Evolutionary conservation across 1,284 basidiomycete species (phyloP).

Genomic region (Rhodotorula mucilaginosa): DNA sequence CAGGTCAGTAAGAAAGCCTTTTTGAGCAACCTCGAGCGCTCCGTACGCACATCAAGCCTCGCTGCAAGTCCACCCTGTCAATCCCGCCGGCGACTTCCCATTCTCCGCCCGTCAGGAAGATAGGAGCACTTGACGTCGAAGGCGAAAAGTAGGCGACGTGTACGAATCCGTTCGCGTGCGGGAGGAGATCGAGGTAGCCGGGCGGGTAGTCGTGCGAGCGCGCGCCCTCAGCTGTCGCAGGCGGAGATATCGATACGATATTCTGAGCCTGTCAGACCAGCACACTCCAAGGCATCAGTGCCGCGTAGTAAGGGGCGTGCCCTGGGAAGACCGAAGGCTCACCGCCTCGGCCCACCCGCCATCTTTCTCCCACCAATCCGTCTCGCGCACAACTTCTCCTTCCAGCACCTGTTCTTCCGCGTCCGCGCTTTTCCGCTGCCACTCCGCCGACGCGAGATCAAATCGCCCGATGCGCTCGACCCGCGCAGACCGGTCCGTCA

Average conservation of each 20-base stretch:
- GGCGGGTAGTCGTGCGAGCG: constrained; percentile 37
- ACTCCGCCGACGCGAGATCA: constrained; percentile 53
- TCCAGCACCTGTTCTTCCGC: constrained; percentile 25
- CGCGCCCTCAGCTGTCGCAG: background rate
- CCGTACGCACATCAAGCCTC: constrained; percentile 65
- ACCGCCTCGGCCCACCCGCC: constrained; percentile 84
- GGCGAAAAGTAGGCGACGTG: constrained; percentile 87
- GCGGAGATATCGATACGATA: constrained; percentile 12
- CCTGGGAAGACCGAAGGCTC: constrained; percentile 19
- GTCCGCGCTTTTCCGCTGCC: constrained; percentile 19
- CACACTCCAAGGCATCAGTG: background rate
- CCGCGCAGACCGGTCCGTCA: constrained; percentile 78
- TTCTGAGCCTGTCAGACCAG: constrained; percentile 21
- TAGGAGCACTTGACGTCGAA: constrained; percentile 63
- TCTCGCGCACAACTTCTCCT: constrained; percentile 67
- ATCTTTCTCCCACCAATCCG: constrained; percentile 74
- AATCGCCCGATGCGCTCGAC: constrained; percentile 75
- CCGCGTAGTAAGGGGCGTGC: no score
- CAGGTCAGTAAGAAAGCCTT: background rate
- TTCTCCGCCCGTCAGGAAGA: constrained; percentile 76
- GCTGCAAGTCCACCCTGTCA: constrained; percentile 65
- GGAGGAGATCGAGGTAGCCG: constrained; percentile 84
- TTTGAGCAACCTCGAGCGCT: background rate
- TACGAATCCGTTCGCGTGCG: constrained; percentile 72
- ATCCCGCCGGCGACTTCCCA: constrained; percentile 86